These are phyloP conservation scores for Coemansia furcata DNA, from an alignment of 192 early-diverging fungal species.

Conservation along the genomic window DNA sequence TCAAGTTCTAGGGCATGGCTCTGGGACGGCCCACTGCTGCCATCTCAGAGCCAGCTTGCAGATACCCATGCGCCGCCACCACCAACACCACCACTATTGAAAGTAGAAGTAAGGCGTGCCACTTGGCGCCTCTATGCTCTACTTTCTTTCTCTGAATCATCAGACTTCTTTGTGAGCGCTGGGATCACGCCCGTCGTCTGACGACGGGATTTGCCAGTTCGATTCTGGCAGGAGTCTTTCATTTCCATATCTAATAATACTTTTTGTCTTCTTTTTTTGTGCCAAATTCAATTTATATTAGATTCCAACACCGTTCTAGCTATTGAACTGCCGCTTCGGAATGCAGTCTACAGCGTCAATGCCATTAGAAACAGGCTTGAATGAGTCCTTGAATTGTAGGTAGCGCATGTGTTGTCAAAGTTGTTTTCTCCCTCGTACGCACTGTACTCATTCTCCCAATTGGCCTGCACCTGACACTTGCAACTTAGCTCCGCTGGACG, in stretches of 20 bases:
- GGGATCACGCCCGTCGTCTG: slow-evolving; percentile 38
- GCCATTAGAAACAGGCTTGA: neutral
- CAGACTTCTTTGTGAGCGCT: slow-evolving; percentile 54
- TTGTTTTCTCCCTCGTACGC: neutral
- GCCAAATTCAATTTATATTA: too few species aligned
- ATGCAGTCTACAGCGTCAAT: neutral
- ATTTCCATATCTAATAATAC: neutral
- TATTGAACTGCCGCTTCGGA: neutral
- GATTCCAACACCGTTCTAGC: too few species aligned
- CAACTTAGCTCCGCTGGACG: neutral
- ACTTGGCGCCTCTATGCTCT: neutral
- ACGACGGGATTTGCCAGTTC: slow-evolving; percentile 46
- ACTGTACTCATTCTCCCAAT: neutral
- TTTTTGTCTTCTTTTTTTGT: too few species aligned
- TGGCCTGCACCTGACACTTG: neutral
- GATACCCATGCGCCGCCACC: slow-evolving; percentile 13
- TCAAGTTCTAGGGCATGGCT: slow-evolving; percentile 21
- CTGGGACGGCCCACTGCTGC: neutral
- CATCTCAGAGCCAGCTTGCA: neutral
- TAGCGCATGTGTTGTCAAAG: neutral
- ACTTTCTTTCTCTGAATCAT: neutral
- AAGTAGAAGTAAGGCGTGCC: neutral
- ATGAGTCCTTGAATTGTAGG: neutral
- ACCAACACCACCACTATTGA: neutral
- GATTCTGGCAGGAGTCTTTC: slow-evolving; percentile 49